Conservation (phyloP, 2,329 filamentous ascomycete species). For the Dactylonectria macrodidyma region DNA sequence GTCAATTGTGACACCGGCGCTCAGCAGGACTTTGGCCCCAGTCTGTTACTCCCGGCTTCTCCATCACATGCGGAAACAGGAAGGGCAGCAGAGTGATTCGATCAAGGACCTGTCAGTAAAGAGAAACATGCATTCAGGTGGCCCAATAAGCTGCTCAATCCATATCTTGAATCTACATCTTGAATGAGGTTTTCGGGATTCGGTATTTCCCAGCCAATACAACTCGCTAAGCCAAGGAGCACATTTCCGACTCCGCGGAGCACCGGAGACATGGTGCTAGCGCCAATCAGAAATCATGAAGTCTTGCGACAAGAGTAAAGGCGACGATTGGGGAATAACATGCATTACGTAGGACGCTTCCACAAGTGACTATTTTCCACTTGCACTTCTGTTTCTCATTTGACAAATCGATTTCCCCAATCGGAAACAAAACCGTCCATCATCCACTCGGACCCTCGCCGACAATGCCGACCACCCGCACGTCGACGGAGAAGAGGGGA, state of each 20-base stretch:
- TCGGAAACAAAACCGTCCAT: neutral
- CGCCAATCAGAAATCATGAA: neutral
- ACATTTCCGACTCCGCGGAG: neutral
- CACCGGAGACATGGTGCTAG: neutral
- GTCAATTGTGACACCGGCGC: slow-evolving; percentile 34
- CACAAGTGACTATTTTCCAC: too few species aligned
- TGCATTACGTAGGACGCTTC: neutral
- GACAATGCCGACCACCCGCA: neutral
- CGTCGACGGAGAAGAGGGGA: neutral
- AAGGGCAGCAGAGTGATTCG: too few species aligned
- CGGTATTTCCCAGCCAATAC: too few species aligned
- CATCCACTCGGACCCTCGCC: neutral
- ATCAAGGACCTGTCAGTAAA: too few species aligned
- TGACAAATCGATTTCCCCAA: neutral
- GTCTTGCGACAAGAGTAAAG: neutral
- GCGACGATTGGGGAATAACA: too few species aligned
- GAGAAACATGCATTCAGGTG: neutral
- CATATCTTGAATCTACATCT: too few species aligned
- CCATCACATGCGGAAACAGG: neutral
- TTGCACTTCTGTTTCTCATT: neutral
- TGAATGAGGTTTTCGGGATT: too few species aligned
- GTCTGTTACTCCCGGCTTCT: slow-evolving; percentile 20
- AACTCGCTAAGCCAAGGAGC: neutral
- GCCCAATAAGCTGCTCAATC: too few species aligned
- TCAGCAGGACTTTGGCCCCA: slow-evolving; percentile 41